These are phyloP conservation scores for Penicillium longicatenatum DNA, from an alignment of 495 filamentous ascomycete genomes.

Conservation along the genomic window DNA sequence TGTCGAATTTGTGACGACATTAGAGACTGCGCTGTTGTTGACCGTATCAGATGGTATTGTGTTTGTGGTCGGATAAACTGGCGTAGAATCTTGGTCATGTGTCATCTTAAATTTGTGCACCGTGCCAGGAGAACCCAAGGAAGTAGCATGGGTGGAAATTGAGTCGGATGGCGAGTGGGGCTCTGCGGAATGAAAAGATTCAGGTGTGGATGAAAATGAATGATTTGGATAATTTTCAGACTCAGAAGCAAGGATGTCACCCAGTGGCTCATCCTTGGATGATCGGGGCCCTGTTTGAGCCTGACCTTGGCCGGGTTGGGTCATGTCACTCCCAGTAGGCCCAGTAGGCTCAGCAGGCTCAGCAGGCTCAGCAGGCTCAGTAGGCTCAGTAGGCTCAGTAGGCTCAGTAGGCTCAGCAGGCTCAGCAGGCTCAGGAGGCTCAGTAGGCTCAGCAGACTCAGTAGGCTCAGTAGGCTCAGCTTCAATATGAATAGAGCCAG, in stretches of 20 bases:
- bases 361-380: background rate
- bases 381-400: background rate
- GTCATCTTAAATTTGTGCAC: conserved; percentile 1
- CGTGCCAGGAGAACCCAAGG: conserved; percentile 32
- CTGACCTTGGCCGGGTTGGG: background rate
- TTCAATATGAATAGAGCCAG: background rate
- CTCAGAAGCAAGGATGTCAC: background rate
- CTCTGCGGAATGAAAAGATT: conserved; percentile 63
- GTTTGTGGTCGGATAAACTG: background rate
- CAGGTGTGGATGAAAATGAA: conserved; percentile 57
- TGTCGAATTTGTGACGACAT: background rate
- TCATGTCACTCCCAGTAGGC: background rate
- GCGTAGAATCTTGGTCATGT: background rate
- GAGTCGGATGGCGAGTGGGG: conserved; percentile 21
- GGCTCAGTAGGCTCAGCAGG: background rate
- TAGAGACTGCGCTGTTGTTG: no score
- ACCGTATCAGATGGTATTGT: background rate
- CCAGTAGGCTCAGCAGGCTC: background rate
- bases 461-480: background rate
- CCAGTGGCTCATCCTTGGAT: background rate
- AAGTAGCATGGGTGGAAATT: conserved; percentile 26
- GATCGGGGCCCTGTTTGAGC: background rate
- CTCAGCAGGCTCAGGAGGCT: no score
- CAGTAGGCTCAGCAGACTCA: background rate
- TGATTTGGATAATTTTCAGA: background rate